Base-by-base conservation (phyloP, 768 basidiomycete genomes). In the Phaeotremella fagi region DNA sequence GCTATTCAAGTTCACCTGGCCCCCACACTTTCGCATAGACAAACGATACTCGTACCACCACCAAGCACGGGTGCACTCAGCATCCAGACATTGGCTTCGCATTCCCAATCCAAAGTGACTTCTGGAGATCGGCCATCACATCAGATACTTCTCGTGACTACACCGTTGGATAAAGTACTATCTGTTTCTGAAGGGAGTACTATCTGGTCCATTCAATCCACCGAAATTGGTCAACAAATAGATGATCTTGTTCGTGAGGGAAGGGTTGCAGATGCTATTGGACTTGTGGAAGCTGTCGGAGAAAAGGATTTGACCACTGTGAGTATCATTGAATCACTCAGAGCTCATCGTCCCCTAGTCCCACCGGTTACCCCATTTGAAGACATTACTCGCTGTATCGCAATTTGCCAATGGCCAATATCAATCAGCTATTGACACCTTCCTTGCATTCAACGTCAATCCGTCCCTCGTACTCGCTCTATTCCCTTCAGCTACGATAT, bases 401-500 rank as follows among this genome's bases (percentile, higher is more conserved):
- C 81, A 85, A 54, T 92, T 92, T 74, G 80, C 81, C 3, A 75
- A 78, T 6, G 81, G 80, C 6, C 79, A 83, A 52, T 92, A 82
- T 65, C 85, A 87, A 56, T 75, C 78, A 1, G 91, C 94, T 1
- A 85, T 97, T 52, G 85, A 95, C 67, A 82, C 84, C 0, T 91
- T 98, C 72, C 81, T 91, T 44, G 82, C 86, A 36, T 83, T 94
- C 36, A 86, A 97, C 60, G 78, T 91, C 61, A 92, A 92, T 65
- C 95, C 95, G 0, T 89, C 92, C 0, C 90, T 91, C 66, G 88
- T 99, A 2, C 80, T 98, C 20, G 86, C 91, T 1, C 77, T 98
- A 4, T 99, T 89, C 72, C 87, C 89, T 0, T 60, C 61, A 12
- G 83, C 86, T 29, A 78, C 79, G 12, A 81, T 98, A 2, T 81